Base-by-base conservation (phyloP, 345 rosid genomes). In the Triadica sebifera region DNA sequence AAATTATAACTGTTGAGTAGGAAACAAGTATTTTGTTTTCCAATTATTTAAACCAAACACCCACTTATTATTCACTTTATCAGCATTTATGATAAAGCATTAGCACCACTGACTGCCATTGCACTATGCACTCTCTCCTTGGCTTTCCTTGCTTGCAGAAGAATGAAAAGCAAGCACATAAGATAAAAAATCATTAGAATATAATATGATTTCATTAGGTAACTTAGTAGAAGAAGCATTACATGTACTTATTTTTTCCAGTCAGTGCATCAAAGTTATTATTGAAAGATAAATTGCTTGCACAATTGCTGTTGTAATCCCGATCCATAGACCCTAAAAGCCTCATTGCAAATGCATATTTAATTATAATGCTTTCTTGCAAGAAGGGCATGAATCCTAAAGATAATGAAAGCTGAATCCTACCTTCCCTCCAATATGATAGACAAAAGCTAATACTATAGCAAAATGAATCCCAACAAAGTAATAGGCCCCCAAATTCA, bases 401-500 rank as follows among this genome's bases (percentile, higher is more conserved):
- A 55, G 5, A 55, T 3, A 39, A 39, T 3, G 6, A 39, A 39
- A 39, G 6, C 3, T 3, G 6, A 39, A 39, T 39, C 4, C 43
- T 76, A 76, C 79, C 79, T 76, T 63, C 4, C 74, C 90, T n/a
- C 85, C 86, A 77, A 19, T 24, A 78, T 34, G 13, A 79, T 77
- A 59, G 12, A 72, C 29, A 67, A 78, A 77, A 51, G 64, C 65
- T 43, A 76, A 43, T 3, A 76, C 15, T 52, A 64, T 56, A 62
- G 74, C 67, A 39, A 29, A 76, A 52, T 88, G 91, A 73, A 85
- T 77, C 11, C 90, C 91, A 0, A 86, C 37, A 52, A 89, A 47
- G 67, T 86, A 86, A 75, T 86, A 85, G 1, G 91, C 77, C 34
- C 91, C 90, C 1, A 89, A 75, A 65, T 87, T 89, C 8, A 87